A percentile compares a stretch with the other conserved stretches of the same genome.
Evolutionary conservation across 768 basidiomycete genomes (phyloP).

Genomic region (Pleurotus giganteus): DNA sequence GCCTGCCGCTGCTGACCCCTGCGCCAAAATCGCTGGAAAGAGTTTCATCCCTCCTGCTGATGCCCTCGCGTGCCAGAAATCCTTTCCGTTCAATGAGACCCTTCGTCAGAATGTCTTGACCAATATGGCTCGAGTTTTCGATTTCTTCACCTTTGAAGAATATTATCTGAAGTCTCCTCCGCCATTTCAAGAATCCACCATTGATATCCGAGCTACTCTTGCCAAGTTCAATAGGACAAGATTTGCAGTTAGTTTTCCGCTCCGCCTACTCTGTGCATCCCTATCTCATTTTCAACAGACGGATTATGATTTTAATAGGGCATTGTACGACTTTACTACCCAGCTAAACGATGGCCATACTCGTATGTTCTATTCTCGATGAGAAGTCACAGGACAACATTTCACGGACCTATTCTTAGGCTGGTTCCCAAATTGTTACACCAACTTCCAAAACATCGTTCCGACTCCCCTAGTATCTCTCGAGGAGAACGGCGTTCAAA

Average conservation of each 20-base stretch:
- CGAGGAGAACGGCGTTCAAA: slow-evolving; percentile 43
- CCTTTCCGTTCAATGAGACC: slow-evolving; percentile 58
- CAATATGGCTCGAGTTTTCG: slow-evolving; percentile 44
- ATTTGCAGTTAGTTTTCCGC: slow-evolving; percentile 36
- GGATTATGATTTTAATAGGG: slow-evolving; percentile 64
- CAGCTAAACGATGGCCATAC: slow-evolving; percentile 68
- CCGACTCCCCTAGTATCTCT: slow-evolving; percentile 55
- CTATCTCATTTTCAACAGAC: slow-evolving; percentile 34
- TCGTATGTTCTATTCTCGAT: slow-evolving; percentile 30
- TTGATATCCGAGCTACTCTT: slow-evolving; percentile 49
- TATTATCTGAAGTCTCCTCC: slow-evolving; percentile 48
- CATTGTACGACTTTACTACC: slow-evolving; percentile 51
- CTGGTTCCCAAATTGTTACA: slow-evolving; percentile 59
- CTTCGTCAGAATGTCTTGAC: slow-evolving; percentile 50
- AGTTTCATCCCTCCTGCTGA: slow-evolving; percentile 48
- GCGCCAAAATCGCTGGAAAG: slow-evolving; percentile 37
- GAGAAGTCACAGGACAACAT: not conserved
- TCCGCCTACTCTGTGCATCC: not conserved
- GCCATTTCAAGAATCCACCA: slow-evolving; percentile 55
- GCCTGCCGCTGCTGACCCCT: slow-evolving; percentile 31
- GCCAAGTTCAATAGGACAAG: slow-evolving; percentile 44
- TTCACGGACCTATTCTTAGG: slow-evolving; percentile 26
- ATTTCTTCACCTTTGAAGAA: slow-evolving; percentile 55
- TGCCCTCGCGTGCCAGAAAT: slow-evolving; percentile 56
- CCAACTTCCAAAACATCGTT: slow-evolving; percentile 49